Evolutionary conservation across 805 yeast genomes (phyloP).

Genomic region (Myxozyma geophila): DNA sequence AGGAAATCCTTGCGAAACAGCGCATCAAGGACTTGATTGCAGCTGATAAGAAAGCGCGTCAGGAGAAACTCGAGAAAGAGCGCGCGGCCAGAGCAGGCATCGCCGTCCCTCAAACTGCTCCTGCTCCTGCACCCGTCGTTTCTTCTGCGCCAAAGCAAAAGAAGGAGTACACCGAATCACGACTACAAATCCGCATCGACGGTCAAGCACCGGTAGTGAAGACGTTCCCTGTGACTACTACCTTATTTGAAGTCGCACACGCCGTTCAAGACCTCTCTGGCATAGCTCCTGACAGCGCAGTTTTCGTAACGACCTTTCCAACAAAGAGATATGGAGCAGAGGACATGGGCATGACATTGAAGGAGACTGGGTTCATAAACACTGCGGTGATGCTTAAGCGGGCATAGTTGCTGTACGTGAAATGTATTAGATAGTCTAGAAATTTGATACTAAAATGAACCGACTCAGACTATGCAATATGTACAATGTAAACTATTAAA

Average conservation of each 20-base stretch:
- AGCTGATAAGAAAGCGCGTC: conserved; percentile 45
- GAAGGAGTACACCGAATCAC: conserved; percentile 38
- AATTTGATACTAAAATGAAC: not conserved
- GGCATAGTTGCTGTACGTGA: conserved; percentile 5
- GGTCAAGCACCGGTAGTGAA: conserved; percentile 40
- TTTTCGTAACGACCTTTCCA: conserved; percentile 44
- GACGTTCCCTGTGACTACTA: conserved; percentile 40
- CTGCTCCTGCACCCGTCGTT: conserved; percentile 28
- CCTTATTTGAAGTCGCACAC: conserved; percentile 42
- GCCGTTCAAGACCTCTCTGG: conserved; percentile 38
- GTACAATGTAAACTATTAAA: no score
- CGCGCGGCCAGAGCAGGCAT: conserved; percentile 26
- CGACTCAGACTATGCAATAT: not conserved
- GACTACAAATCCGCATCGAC: conserved; percentile 38
- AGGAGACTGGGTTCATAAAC: conserved; percentile 44
- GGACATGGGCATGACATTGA: conserved; percentile 40
- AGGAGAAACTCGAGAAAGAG: conserved; percentile 32
- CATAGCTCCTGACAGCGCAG: conserved; percentile 33
- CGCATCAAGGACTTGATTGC: conserved; percentile 44
- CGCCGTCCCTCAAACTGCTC: conserved; percentile 14
- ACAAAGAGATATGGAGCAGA: conserved; percentile 36
- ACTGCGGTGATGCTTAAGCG: conserved; percentile 40
- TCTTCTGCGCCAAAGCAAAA: conserved; percentile 30
- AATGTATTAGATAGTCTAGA: not conserved
- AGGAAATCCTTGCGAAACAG: conserved; percentile 43